Conservation (phyloP, 2,329 filamentous ascomycete species). For the Aureobasidium subglaciale region DNA sequence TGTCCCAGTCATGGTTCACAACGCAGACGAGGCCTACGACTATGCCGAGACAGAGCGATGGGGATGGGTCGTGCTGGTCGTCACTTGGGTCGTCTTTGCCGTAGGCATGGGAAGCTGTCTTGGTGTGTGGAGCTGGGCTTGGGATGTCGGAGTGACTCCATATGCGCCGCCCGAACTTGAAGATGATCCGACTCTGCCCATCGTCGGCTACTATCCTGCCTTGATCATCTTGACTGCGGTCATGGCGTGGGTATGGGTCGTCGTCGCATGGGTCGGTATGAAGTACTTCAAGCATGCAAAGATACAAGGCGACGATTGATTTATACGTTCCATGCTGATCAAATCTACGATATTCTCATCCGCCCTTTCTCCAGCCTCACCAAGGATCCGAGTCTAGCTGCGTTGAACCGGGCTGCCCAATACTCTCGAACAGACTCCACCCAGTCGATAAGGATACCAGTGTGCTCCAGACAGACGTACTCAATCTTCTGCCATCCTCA, state of each 20-base stretch:
- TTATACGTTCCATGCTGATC: background rate
- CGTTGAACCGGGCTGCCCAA: no score
- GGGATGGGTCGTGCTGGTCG: conserved; percentile 87
- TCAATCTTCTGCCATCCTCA: no score
- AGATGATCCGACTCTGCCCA: conserved; percentile 88
- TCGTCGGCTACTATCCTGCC: conserved; percentile 94
- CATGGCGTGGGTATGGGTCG: conserved; percentile 99
- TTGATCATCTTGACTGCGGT: conserved; percentile 87
- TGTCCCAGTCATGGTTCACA: conserved; percentile 20
- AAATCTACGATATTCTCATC: background rate
- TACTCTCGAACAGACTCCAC: no score
- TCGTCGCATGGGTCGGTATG: conserved; percentile 97
- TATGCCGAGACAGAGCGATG: conserved; percentile 96
- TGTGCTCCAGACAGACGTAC: no score
- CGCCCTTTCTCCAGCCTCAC: background rate
- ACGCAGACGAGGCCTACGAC: conserved; percentile 61
- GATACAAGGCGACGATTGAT: conserved; percentile 54
- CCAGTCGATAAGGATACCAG: no score
- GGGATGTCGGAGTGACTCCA: conserved; percentile 94
- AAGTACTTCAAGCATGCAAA: conserved; percentile 98
- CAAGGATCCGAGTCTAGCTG: no score
- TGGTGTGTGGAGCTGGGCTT: conserved; percentile 96
- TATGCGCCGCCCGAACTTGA: conserved; percentile 93
- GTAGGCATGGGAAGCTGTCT: conserved; percentile 94
- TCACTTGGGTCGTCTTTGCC: conserved; percentile 94